A percentile compares a stretch with the other conserved stretches of the same genome.
Conservation (phyloP, 495 filamentous ascomycete species). For the Lepraria neglecta region DNA sequence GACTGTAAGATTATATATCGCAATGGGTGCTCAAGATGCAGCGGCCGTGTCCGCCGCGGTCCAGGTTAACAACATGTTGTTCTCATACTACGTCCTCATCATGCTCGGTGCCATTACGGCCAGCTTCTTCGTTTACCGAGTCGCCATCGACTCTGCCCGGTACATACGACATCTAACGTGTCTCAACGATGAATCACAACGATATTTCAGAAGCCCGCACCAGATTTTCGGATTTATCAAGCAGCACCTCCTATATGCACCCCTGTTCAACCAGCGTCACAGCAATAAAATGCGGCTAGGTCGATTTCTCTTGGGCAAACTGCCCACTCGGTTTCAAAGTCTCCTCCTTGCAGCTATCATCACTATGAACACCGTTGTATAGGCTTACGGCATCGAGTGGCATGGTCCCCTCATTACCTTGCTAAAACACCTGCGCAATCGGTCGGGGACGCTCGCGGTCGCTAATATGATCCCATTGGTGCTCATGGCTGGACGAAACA, state of each 20-base stretch:
- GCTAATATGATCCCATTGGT: conserved; percentile 75
- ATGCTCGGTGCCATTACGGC: conserved; percentile 48
- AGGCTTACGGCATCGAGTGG: conserved; percentile 50
- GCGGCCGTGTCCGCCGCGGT: conserved; percentile 12
- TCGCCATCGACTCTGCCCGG: conserved; percentile 44
- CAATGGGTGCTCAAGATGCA: background rate
- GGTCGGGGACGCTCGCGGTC: conserved; percentile 67
- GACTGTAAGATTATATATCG: background rate
- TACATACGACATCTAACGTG: conserved; percentile 71
- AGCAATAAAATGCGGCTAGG: conserved; percentile 75
- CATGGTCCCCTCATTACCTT: conserved; percentile 35
- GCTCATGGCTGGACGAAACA: conserved; percentile 61
- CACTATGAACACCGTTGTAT: conserved; percentile 69
- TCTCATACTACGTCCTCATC: conserved; percentile 33
- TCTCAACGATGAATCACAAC: conserved; percentile 63
- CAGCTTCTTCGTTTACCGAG: conserved; percentile 47
- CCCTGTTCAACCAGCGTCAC: conserved; percentile 73
- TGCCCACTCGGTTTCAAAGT: conserved; percentile 78
- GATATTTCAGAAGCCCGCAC: conserved; percentile 50
- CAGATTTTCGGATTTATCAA: conserved; percentile 59
- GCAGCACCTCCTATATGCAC: conserved; percentile 75
- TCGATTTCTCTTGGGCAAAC: conserved; percentile 73
- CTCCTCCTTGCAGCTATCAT: conserved; percentile 66
- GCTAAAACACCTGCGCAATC: conserved; percentile 60
- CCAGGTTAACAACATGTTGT: conserved; percentile 32